phyloP scores from a whole-genome alignment of 805 yeast species.

The Myxozyma mucilagina region DNA sequence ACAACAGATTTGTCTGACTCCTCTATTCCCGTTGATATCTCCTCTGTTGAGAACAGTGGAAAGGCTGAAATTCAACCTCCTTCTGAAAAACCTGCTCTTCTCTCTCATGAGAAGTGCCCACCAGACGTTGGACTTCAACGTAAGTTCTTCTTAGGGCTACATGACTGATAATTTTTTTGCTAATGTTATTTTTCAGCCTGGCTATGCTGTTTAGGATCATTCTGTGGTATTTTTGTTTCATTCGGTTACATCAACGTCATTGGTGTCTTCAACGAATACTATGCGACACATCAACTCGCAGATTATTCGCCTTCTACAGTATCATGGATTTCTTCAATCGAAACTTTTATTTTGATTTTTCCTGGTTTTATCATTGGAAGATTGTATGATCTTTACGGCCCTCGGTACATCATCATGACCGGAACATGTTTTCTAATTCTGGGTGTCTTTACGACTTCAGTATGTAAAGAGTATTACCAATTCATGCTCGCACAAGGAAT shows the following conservation, averaged over 20 bases:
- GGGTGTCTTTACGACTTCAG: slow-evolving; percentile 39
- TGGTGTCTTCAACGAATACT: slow-evolving; percentile 38
- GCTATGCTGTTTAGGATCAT: slow-evolving; percentile 54
- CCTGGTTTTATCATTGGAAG: slow-evolving; percentile 36
- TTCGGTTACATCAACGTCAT: slow-evolving; percentile 52
- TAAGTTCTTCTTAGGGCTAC: background rate
- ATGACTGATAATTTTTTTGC: background rate
- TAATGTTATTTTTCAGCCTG: slow-evolving; percentile 43
- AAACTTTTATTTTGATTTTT: slow-evolving; percentile 35
- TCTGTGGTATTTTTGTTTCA: slow-evolving; percentile 55
- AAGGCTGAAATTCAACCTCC: too few species aligned
- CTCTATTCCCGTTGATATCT: background rate
- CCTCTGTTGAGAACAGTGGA: background rate
- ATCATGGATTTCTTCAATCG: slow-evolving; percentile 40
- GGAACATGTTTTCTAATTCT: slow-evolving; percentile 33
- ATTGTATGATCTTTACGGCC: slow-evolving; percentile 36
- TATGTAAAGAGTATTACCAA: slow-evolving; percentile 49
- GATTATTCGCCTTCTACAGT: slow-evolving; percentile 35
- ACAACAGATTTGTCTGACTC: background rate
- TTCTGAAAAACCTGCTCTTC: background rate
- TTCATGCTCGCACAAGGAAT: slow-evolving; percentile 55
- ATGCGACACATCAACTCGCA: slow-evolving; percentile 31
- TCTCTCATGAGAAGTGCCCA: slow-evolving; percentile 8
- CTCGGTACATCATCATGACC: slow-evolving; percentile 30
- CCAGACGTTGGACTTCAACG: slow-evolving; percentile 1